These are phyloP conservation scores for Lobosporangium transversale DNA, from an alignment of 192 early-diverging fungal species.

Conservation along the genomic window DNA sequence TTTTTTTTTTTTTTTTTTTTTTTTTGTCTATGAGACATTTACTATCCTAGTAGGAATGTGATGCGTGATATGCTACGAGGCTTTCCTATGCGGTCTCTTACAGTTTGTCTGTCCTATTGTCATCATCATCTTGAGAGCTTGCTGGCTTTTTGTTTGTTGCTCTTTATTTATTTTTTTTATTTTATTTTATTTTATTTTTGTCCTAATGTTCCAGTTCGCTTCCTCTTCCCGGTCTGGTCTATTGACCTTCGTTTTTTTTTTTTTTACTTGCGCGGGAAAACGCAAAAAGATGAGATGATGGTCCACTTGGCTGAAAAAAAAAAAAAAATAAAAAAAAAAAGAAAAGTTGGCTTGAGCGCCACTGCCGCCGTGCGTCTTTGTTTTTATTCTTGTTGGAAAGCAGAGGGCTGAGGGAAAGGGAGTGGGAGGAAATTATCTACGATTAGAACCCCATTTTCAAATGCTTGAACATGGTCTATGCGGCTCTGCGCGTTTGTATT, in stretches of 20 bases:
- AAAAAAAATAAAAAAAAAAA: no score
- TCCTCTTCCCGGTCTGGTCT: neutral
- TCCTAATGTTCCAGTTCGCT: neutral
- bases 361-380: neutral
- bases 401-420: neutral
- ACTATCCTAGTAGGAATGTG: no score
- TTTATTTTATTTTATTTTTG: neutral
- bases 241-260: conserved; percentile 1
- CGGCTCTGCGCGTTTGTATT: no score
- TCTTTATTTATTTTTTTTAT: neutral
- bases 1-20: no score
- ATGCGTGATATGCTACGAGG: neutral
- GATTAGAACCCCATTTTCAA: neutral
- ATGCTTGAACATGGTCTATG: neutral
- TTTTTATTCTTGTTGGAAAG: neutral
- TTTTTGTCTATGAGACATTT: no score
- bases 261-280: neutral
- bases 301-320: conserved; percentile 5
- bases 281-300: conserved; percentile 11
- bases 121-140: no score
- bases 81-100: neutral
- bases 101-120: neutral
- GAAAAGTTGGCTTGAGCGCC: neutral
- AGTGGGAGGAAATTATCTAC: neutral
- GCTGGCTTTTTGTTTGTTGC: no score